Evolutionary conservation across 2,329 filamentous ascomycete genomes (phyloP).

Genomic region (Fusarium albidum): DNA sequence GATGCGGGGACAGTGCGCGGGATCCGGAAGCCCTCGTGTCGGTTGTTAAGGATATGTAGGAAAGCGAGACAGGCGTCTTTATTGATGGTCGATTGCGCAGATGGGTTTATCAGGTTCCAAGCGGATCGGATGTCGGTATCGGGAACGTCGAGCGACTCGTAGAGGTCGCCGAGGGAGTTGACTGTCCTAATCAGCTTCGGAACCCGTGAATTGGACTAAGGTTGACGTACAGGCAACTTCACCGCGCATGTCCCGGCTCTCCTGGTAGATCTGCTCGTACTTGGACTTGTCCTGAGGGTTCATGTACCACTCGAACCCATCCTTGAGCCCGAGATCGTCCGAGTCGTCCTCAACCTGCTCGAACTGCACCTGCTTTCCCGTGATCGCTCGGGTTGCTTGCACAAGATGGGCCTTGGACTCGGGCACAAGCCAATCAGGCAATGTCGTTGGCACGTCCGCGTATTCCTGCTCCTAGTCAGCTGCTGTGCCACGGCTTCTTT

Average conservation of each 20-base stretch:
- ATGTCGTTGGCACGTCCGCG: constrained; percentile 80
- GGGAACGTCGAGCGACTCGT: constrained; percentile 78
- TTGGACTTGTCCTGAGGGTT: constrained; percentile 87
- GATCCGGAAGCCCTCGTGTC: constrained; percentile 94
- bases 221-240: constrained; percentile 75
- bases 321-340: constrained; percentile 85
- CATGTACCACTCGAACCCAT: constrained; percentile 99
- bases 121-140: constrained; percentile 86
- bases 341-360: constrained; percentile 85
- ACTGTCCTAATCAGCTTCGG: constrained; percentile 59
- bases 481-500: constrained; percentile 6
- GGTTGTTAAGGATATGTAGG: constrained; percentile 94
- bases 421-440: constrained; percentile 97
- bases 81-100: constrained; percentile 81
- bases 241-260: constrained; percentile 87
- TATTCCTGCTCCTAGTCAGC: constrained; percentile 71
- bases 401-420: constrained; percentile 94
- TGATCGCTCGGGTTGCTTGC: constrained; percentile 81
- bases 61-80: constrained; percentile 96
- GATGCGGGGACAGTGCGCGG: constrained; percentile 90
- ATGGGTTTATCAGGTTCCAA: constrained; percentile 98
- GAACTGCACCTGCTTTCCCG: constrained; percentile 81
- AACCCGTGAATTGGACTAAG: not conserved
- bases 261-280: constrained; percentile 97
- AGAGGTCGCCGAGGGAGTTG: constrained; percentile 80